Conservation (phyloP, 2,329 filamentous ascomycete species). For the Alternaria brassicicola region DNA sequence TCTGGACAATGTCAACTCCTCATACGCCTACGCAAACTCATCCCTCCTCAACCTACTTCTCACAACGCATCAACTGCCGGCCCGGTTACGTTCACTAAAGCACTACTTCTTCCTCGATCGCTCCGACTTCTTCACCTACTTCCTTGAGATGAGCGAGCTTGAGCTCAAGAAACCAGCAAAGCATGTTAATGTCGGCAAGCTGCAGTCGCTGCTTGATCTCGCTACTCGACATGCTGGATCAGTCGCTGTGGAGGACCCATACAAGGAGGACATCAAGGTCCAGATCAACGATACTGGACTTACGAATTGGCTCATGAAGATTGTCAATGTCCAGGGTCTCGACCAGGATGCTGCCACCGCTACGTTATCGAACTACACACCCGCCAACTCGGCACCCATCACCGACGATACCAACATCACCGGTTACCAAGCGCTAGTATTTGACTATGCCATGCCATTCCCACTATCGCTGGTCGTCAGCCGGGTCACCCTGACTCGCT, state of each 20-base stretch:
- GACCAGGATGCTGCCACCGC: constrained; percentile 75
- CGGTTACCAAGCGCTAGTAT: constrained; percentile 89
- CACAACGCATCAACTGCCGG: constrained; percentile 89
- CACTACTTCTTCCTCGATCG: constrained; percentile 99
- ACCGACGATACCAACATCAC: constrained; percentile 86
- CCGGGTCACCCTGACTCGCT: constrained; percentile 94
- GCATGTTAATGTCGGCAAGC: constrained; percentile 86
- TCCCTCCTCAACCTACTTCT: constrained; percentile 89
- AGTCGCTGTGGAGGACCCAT: constrained; percentile 90
- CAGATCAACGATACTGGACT: constrained; percentile 95
- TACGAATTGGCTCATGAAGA: constrained; percentile 91
- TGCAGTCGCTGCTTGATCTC: constrained; percentile 94
- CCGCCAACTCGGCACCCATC: constrained; percentile 60
- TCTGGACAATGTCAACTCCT: constrained; percentile 92
- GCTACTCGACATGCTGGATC: constrained; percentile 96
- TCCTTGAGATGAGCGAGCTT: constrained; percentile 86
- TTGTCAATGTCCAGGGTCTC: constrained; percentile 94
- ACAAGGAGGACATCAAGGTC: constrained; percentile 98
- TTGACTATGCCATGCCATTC: constrained; percentile 94
- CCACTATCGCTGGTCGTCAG: constrained; percentile 94
- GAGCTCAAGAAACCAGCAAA: constrained; percentile 91
- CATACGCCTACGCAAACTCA: constrained; percentile 94
- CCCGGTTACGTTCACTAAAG: constrained; percentile 86
- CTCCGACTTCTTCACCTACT: constrained; percentile 98
- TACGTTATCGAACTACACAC: constrained; percentile 71